Percentiles rank a stretch among this genome's conserved stretches.
Evolutionary conservation across 2,329 filamentous ascomycete genomes (phyloP).

Genomic region (Aspergillus niger): DNA sequence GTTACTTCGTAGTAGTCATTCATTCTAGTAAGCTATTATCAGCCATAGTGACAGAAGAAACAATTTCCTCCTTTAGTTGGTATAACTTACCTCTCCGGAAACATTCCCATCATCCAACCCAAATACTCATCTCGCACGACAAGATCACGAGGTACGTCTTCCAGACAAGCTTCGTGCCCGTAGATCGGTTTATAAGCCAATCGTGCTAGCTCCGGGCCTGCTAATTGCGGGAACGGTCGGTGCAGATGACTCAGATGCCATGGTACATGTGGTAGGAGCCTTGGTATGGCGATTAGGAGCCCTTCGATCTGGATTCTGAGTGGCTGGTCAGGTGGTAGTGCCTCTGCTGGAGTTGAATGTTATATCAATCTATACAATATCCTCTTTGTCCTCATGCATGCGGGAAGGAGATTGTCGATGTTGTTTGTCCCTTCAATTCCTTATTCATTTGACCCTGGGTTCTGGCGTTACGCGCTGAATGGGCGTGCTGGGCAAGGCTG

Average conservation of each 20-base stretch:
- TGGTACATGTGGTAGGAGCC: slow-evolving; percentile 10
- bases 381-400: no score
- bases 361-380: no score
- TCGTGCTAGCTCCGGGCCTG: slow-evolving; percentile 20
- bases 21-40: neutral
- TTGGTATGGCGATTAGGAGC: slow-evolving; percentile 20
- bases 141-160: slow-evolving; percentile 3
- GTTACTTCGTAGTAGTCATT: slow-evolving; percentile 20
- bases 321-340: slow-evolving; percentile 14
- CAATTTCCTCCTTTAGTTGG: neutral
- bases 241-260: slow-evolving; percentile 8
- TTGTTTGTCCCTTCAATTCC: no score
- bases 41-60: no score
- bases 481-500: no score
- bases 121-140: slow-evolving; percentile 23
- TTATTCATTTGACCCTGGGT: no score
- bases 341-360: no score
- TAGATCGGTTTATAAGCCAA: slow-evolving; percentile 22
- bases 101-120: slow-evolving; percentile 19
- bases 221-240: slow-evolving; percentile 21
- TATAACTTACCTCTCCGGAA: slow-evolving; percentile 14
- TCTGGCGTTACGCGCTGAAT: no score
- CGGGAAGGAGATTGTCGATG: no score
- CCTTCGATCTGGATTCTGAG: slow-evolving; percentile 27
- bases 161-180: slow-evolving; percentile 11